Base-by-base conservation (phyloP, 1,139 yeast species). In the Scheffersomyces lignicola region DNA sequence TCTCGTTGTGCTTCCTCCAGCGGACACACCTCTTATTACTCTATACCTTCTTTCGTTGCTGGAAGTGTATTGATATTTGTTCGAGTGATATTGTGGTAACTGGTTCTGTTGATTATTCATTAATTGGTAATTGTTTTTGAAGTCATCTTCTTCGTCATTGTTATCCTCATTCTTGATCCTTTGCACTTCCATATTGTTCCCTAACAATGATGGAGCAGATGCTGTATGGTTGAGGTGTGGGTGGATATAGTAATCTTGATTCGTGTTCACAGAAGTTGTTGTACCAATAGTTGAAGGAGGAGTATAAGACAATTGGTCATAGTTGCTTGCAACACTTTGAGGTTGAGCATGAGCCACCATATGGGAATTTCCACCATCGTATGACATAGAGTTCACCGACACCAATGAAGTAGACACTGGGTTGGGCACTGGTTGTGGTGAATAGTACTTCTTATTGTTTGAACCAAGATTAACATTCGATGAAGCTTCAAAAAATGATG, bases 1-100 rank as follows among this genome's bases (percentile, higher is more conserved):
- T 39, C 75, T 65, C 2, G 80, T 73, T 15, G 69, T 62, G 24
- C 76, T 61, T 1, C 83, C 83, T 13, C 83, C 83, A 4, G 82
- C 78, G 21, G 78, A 73, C 10, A 76, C 61, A 7, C 83, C 83
- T 41, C 84, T 62, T 14, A 76, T 62, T 2, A 78, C 71, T 27
- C 73, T 60, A 47, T 64, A 75, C 27, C 66, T 54, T 34, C 36
- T 34, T 20, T 32, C 30, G 6, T 31, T 24, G 25, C 29, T 25
- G 12, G 18, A 8, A 16, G 11, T 23, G 21, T 35, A 18, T 12
- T 31, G 23, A 7, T 34, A 32, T 7, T 14, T 16, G 10, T 26
- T 20, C 6, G 21, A 15, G 7, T 13, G 15, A 10, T 16, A 25
- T 13, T 23, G 18, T 16, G 6, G 17, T 13, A 12, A 29, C 10